Evolutionary conservation across 2,329 filamentous ascomycete species (phyloP).

Genomic region (Coleophoma eucalyptorum): DNA sequence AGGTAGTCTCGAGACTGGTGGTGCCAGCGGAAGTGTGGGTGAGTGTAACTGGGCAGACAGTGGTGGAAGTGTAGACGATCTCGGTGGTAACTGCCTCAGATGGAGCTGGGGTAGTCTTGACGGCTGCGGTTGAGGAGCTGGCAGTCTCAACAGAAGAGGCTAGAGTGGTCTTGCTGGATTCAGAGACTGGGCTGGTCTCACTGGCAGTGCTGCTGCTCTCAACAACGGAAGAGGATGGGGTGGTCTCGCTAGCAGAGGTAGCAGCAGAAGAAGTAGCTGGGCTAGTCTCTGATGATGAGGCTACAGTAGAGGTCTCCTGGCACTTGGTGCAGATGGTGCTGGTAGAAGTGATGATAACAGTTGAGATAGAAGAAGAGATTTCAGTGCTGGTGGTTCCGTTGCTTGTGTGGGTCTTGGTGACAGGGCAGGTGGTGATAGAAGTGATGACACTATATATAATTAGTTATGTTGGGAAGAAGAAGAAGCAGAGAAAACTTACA

Average conservation of each 20-base stretch:
- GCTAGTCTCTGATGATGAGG: background rate
- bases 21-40: constrained; percentile 3
- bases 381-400: constrained; percentile 18
- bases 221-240: background rate
- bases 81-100: background rate
- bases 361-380: constrained; percentile 23
- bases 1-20: constrained; percentile 14
- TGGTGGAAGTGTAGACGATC: constrained; percentile 1
- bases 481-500: constrained; percentile 8
- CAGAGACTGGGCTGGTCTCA: background rate
- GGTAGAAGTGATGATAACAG: constrained; percentile 29
- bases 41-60: constrained; percentile 5
- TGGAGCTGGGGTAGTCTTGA: constrained; percentile 1
- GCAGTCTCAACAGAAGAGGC: background rate
- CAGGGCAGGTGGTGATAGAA: constrained; percentile 26
- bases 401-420: constrained; percentile 10
- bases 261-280: background rate
- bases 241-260: background rate
- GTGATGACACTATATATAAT: constrained; percentile 4
- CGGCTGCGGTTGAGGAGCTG: background rate
- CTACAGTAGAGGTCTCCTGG: constrained; percentile 4
- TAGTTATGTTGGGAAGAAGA: too few species aligned
- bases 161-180: background rate
- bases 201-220: background rate
- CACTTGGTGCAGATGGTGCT: constrained; percentile 26